Percentiles rank a stretch among this genome's conserved stretches.
Conservation (phyloP, 2,329 filamentous ascomycete genomes). For the Seiridium unicorne region DNA sequence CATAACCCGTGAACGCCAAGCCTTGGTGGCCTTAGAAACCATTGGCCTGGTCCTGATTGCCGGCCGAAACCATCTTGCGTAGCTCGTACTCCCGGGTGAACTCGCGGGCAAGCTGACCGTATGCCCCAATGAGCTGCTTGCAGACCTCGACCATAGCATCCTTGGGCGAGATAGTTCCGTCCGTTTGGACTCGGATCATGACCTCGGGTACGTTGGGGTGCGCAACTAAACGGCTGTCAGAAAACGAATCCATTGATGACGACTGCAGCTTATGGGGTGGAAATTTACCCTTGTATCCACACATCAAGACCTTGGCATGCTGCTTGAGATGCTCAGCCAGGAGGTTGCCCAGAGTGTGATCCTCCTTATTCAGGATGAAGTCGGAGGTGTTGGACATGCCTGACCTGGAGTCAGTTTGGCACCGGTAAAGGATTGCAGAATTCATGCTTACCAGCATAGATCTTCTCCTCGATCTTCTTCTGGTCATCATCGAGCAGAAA, state of each 20-base stretch:
- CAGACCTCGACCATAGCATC: conserved; percentile 81
- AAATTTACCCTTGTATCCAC: conserved; percentile 78
- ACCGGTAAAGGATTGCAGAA: background rate
- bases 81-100: conserved; percentile 93
- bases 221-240: conserved; percentile 38
- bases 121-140: conserved; percentile 77
- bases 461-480: conserved; percentile 87
- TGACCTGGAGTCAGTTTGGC: conserved; percentile 30
- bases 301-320: conserved; percentile 81
- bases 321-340: conserved; percentile 82
- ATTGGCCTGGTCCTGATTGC: conserved; percentile 46
- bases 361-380: conserved; percentile 94
- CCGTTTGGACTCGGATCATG: conserved; percentile 82
- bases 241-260: background rate
- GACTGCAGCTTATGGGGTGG: background rate
- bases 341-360: conserved; percentile 92
- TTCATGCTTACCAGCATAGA: conserved; percentile 77
- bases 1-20: conserved; percentile 6
- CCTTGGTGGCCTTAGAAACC: conserved; percentile 15
- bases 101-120: conserved; percentile 77
- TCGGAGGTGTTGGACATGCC: conserved; percentile 93
- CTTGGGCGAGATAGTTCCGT: conserved; percentile 84
- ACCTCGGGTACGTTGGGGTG: conserved; percentile 62
- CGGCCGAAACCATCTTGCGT: conserved; percentile 76
- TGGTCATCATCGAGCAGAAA: conserved; percentile 83